phyloP scores from a whole-genome alignment of 2,329 filamentous ascomycete species.

The Colletotrichum sp. region DNA sequence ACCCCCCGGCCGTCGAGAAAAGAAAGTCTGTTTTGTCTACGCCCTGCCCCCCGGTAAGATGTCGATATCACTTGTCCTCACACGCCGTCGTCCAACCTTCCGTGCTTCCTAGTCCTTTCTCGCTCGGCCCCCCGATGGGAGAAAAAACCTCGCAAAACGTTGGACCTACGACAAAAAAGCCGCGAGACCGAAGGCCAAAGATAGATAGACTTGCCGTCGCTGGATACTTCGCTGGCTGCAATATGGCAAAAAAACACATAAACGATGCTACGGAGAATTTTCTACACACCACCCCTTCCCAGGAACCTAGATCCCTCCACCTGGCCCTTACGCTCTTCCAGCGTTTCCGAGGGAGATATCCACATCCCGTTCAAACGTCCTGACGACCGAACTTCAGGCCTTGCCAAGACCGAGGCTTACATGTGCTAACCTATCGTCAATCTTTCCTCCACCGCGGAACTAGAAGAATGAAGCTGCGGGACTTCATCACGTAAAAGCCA shows the following conservation, averaged over 20 bases:
- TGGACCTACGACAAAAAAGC: neutral
- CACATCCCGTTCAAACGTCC: neutral
- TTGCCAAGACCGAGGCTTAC: constrained; percentile 6
- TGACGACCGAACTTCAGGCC: constrained; percentile 9
- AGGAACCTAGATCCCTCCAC: neutral
- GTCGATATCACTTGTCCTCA: neutral
- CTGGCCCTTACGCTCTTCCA: neutral
- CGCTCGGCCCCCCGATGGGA: neutral
- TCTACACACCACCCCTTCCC: neutral
- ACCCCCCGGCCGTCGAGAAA: neutral
- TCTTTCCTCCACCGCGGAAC: neutral
- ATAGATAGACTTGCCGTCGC: neutral
- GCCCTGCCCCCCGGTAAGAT: neutral
- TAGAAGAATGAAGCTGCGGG: neutral
- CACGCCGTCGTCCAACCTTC: neutral
- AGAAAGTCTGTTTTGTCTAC: neutral
- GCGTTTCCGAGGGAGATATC: neutral
- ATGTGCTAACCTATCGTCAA: neutral
- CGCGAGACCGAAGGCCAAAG: neutral
- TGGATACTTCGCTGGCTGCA: neutral
- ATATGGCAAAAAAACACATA: neutral
- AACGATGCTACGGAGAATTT: neutral
- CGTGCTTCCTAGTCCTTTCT: neutral
- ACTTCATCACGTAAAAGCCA: neutral
- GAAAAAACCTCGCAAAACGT: neutral